Conservation (phyloP, 2,329 filamentous ascomycete species). For the Botrytis pseudocinerea region DNA sequence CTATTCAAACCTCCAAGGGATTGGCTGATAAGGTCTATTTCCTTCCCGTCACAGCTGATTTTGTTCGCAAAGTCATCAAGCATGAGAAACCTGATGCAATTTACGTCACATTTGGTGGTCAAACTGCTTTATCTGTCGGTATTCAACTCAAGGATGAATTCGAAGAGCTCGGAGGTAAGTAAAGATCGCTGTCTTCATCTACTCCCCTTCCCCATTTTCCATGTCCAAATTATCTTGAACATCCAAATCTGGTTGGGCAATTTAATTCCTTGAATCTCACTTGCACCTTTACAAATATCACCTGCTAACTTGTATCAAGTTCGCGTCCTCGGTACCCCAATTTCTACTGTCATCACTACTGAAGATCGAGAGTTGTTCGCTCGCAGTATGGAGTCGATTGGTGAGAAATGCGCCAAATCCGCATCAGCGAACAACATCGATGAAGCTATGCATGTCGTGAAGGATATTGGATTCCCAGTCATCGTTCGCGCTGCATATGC, state of each 20-base stretch:
- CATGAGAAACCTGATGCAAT: constrained; percentile 94
- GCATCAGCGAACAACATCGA: constrained; percentile 90
- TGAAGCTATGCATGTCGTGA: constrained; percentile 84
- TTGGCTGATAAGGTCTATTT: constrained; percentile 98
- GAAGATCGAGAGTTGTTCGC: constrained; percentile 96
- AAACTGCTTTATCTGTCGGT: constrained; percentile 94
- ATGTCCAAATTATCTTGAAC: not conserved
- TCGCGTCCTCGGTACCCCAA: constrained; percentile 72
- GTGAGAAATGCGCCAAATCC: constrained; percentile 96
- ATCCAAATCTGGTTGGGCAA: not conserved
- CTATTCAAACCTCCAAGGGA: constrained; percentile 95
- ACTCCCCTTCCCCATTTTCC: not conserved
- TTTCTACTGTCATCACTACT: constrained; percentile 84
- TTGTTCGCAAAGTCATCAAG: constrained; percentile 96
- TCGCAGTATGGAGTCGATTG: constrained; percentile 92
- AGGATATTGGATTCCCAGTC: constrained; percentile 89
- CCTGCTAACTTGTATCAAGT: not conserved
- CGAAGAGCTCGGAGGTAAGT: constrained; percentile 10
- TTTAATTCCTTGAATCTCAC: too few relatives aligned
- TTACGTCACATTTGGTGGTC: constrained; percentile 94
- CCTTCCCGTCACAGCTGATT: constrained; percentile 94
- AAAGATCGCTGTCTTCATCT: not conserved
- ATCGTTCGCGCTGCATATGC: constrained; percentile 98
- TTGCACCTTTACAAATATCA: too few relatives aligned
- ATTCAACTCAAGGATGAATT: constrained; percentile 87